Percentiles rank a stretch among this genome's conserved stretches.
These are phyloP conservation scores for Suhomyces kilbournensis DNA, from an alignment of 805 yeast species.

Conservation along the genomic window DNA sequence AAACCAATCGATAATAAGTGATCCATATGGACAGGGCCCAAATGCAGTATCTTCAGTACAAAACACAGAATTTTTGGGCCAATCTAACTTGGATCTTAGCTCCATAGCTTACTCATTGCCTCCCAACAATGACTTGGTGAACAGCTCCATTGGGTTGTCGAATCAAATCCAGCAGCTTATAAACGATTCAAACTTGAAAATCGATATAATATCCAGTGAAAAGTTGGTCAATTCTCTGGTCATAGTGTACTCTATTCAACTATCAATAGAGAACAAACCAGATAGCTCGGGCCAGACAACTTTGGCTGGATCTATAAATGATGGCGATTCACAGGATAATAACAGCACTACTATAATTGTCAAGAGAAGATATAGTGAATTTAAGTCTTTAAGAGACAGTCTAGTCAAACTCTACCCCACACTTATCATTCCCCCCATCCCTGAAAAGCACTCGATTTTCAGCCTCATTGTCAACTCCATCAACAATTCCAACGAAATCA, in stretches of 20 bases:
- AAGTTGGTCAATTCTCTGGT: conserved; percentile 33
- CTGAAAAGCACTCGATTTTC: conserved; percentile 47
- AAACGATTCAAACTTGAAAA: conserved; percentile 22
- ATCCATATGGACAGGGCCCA: conserved; percentile 20
- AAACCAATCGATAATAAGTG: conserved; percentile 26
- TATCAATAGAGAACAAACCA: conserved; percentile 12
- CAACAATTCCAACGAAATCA: conserved; percentile 32
- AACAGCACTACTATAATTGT: conserved; percentile 24
- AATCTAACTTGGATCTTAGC: background rate
- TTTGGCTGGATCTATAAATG: background rate
- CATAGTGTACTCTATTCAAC: conserved; percentile 37
- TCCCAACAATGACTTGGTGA: conserved; percentile 21
- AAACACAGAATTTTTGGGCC: background rate
- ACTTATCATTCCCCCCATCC: conserved; percentile 41
- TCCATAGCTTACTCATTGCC: background rate
- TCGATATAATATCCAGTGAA: conserved; percentile 36
- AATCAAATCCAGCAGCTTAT: conserved; percentile 29
- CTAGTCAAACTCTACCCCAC: conserved; percentile 39
- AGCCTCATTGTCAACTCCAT: conserved; percentile 40
- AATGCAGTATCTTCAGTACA: background rate
- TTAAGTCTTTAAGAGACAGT: conserved; percentile 40
- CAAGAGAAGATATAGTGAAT: conserved; percentile 42
- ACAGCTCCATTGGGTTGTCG: conserved; percentile 29
- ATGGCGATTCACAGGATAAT: background rate
- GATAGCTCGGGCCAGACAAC: conserved; percentile 3